Conservation (phyloP, 257 asterid species). For the Fraxinus cuspidata region DNA sequence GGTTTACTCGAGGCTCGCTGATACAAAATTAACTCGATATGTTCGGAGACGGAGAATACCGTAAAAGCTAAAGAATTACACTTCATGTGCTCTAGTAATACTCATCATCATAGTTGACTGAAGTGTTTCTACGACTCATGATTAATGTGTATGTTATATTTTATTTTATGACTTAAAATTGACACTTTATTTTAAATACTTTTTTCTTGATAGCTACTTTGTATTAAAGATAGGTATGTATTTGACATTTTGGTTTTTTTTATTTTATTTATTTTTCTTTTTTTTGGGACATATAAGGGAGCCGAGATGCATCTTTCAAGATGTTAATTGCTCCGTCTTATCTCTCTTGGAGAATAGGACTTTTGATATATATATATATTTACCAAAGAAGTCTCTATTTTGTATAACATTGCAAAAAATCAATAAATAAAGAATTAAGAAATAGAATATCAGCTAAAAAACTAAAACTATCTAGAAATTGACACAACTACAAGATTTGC, state of each 20-base stretch:
- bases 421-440: not conserved
- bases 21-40: too few species aligned
- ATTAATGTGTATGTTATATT: too few species aligned
- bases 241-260: not conserved
- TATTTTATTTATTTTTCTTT: not conserved
- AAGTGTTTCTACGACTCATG: too few species aligned
- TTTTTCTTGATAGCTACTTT: slow-evolving; percentile 1
- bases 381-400: not conserved
- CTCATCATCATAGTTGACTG: too few species aligned
- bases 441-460: not conserved
- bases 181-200: not conserved
- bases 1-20: too few species aligned
- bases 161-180: not conserved
- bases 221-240: not conserved
- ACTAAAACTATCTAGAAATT: too few species aligned
- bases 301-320: not conserved
- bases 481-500: not conserved
- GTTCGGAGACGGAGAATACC: too few species aligned
- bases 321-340: not conserved
- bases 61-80: too few species aligned
- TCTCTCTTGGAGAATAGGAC: not conserved
- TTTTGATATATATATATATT: not conserved
- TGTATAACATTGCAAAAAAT: not conserved
- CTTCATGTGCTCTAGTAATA: not conserved
- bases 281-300: not conserved